A percentile compares a stretch with the other conserved stretches of the same genome.
Evolutionary conservation across 2,329 filamentous ascomycete genomes (phyloP).

Genomic region (Dothistroma septosporum): DNA sequence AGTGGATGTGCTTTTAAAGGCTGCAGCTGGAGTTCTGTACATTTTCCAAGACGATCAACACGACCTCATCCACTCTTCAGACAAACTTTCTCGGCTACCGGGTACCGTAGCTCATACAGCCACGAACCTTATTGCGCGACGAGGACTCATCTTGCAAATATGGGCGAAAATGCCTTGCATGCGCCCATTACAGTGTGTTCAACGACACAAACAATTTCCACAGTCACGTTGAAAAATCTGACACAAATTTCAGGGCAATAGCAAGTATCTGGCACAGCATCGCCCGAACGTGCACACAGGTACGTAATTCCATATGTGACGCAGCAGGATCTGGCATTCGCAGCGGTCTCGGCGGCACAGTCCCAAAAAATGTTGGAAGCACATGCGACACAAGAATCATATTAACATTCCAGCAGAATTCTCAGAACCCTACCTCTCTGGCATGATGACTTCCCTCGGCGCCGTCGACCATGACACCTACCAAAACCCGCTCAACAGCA

Average conservation of each 20-base stretch:
- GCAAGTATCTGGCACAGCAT: conserved; percentile 1
- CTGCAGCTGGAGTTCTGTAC: too few species aligned
- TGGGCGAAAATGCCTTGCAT: background rate
- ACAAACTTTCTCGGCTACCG: background rate
- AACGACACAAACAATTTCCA: background rate
- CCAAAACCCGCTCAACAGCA: conserved; percentile 55
- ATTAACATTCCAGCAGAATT: background rate
- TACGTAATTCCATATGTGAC: background rate
- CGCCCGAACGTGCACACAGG: conserved; percentile 2
- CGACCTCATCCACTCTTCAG: background rate
- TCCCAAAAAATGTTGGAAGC: background rate
- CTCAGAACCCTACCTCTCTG: conserved; percentile 4
- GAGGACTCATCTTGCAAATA: background rate
- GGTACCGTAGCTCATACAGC: too few species aligned
- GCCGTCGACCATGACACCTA: conserved; percentile 11
- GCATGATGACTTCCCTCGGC: conserved; percentile 8
- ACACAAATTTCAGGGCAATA: background rate
- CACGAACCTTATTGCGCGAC: too few species aligned
- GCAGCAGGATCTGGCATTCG: background rate
- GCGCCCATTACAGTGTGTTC: background rate
- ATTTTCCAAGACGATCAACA: too few species aligned
- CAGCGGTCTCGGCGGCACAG: background rate
- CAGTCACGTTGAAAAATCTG: background rate
- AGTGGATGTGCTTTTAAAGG: too few species aligned
- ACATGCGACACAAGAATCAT: background rate